Evolutionary conservation across 257 asterid genomes (phyloP).

Genomic region (Rhazya stricta): DNA sequence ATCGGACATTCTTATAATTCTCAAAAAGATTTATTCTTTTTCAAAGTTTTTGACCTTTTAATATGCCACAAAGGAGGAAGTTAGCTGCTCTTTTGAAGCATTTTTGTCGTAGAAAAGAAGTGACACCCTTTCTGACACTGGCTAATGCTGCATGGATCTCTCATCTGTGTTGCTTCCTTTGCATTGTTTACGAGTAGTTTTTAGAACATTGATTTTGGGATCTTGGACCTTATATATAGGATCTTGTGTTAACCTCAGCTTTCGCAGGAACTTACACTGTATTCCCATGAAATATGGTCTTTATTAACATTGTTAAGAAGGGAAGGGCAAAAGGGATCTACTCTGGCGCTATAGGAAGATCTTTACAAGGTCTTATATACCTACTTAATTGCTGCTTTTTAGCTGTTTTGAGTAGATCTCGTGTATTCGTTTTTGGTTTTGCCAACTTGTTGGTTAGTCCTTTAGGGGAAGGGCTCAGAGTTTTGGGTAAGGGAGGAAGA

Average conservation of each 20-base stretch:
- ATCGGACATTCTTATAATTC: background rate
- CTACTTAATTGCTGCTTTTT: background rate
- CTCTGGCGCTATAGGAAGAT: background rate
- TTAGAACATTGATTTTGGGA: background rate
- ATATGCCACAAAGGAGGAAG: background rate
- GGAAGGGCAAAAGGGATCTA: background rate
- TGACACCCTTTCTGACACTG: background rate
- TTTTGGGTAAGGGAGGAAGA: background rate
- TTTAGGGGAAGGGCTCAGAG: background rate
- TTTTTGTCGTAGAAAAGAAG: background rate
- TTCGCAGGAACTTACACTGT: background rate
- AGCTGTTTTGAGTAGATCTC: background rate
- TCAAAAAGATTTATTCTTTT: background rate
- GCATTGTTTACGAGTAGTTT: background rate
- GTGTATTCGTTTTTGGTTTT: background rate
- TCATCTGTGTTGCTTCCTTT: background rate
- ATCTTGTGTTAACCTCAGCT: background rate
- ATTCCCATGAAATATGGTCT: background rate
- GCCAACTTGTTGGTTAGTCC: background rate
- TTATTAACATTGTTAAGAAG: background rate
- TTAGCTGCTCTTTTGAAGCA: background rate
- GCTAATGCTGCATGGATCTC: background rate
- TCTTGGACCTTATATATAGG: background rate
- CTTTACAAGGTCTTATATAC: background rate
- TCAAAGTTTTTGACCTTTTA: background rate